These are phyloP conservation scores for Leucogyrophana mollusca DNA, from an alignment of 768 basidiomycete genomes.

Conservation along the genomic window DNA sequence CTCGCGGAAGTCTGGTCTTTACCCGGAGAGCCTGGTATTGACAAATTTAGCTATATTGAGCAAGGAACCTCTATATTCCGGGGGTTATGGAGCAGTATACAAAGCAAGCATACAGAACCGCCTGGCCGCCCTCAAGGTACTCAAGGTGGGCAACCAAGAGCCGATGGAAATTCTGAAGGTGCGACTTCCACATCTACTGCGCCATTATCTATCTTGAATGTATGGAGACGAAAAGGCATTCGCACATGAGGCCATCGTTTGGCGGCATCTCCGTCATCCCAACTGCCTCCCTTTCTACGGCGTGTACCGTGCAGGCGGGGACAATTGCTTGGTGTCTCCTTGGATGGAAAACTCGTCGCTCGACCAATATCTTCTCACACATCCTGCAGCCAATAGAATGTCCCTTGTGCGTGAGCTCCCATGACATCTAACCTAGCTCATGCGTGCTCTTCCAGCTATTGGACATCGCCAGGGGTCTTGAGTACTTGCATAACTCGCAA, in stretches of 20 bases:
- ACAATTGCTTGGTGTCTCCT: constrained; percentile 19
- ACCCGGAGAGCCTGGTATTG: constrained; percentile 23
- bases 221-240: constrained; percentile 22
- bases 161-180: constrained; percentile 24
- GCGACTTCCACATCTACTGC: constrained; percentile 10
- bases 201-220: constrained; percentile 13
- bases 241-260: constrained; percentile 27
- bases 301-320: constrained; percentile 4
- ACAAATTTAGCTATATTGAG: constrained; percentile 16
- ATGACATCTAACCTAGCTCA: constrained; percentile 2
- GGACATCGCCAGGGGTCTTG: constrained; percentile 36
- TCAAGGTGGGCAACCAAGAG: constrained; percentile 18
- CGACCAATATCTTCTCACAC: constrained; percentile 22
- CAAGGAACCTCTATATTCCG: constrained; percentile 12
- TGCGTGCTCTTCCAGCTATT: constrained; percentile 23
- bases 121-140: constrained; percentile 30
- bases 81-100: constrained; percentile 33
- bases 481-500: constrained; percentile 36
- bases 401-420: constrained; percentile 26
- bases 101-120: constrained; percentile 23
- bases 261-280: constrained; percentile 26
- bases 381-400: constrained; percentile 26
- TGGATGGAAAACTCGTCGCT: constrained; percentile 31
- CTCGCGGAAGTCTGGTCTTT: constrained; percentile 25
- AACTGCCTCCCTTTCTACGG: constrained; percentile 32